phyloP scores from a whole-genome alignment of 2,329 filamentous ascomycete genomes.

The Thermomyces lanuginosus region DNA sequence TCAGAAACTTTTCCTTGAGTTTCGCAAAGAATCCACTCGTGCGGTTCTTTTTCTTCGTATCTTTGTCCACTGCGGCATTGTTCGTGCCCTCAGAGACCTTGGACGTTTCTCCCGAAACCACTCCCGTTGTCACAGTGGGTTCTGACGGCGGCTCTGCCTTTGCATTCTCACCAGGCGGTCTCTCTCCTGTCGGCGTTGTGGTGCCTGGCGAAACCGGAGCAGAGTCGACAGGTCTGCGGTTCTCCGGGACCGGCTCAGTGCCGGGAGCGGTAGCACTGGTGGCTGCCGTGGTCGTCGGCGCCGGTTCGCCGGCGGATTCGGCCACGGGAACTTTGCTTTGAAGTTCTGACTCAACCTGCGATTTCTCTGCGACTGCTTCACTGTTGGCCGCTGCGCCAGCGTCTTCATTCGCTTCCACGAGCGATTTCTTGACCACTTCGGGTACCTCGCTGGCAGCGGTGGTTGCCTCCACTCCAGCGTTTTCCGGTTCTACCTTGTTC shows the following conservation, averaged over 20 bases:
- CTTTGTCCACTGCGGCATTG: slow-evolving; percentile 15
- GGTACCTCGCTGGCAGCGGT: slow-evolving; percentile 16
- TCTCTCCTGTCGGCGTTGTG: slow-evolving; percentile 5
- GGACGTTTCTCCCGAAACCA: slow-evolving; percentile 6
- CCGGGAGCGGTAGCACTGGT: slow-evolving; percentile 22
- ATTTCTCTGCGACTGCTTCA: slow-evolving; percentile 53
- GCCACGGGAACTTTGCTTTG: slow-evolving; percentile 35
- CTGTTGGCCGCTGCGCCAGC: slow-evolving; percentile 54
- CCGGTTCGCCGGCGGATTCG: slow-evolving; percentile 16
- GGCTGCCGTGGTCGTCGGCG: slow-evolving; percentile 19
- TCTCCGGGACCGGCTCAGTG: slow-evolving; percentile 4
- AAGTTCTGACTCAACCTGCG: slow-evolving; percentile 51
- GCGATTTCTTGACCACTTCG: slow-evolving; percentile 21
- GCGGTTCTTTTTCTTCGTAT: slow-evolving; percentile 53
- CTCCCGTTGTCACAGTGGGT: slow-evolving; percentile 7
- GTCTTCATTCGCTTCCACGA: slow-evolving; percentile 33
- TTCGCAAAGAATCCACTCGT: slow-evolving; percentile 44
- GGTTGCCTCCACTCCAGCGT: too few relatives aligned
- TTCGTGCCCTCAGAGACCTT: slow-evolving; percentile 10
- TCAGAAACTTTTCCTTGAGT: slow-evolving; percentile 40
- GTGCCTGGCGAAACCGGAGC: slow-evolving; percentile 14
- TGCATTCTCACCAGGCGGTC: neutral
- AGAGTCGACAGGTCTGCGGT: slow-evolving; percentile 11
- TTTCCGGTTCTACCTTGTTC: slow-evolving; percentile 25
- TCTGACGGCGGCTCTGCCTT: slow-evolving; percentile 2